Base-by-base conservation (phyloP, 2,329 filamentous ascomycete species). In the Neofusicoccum cordaticola region DNA sequence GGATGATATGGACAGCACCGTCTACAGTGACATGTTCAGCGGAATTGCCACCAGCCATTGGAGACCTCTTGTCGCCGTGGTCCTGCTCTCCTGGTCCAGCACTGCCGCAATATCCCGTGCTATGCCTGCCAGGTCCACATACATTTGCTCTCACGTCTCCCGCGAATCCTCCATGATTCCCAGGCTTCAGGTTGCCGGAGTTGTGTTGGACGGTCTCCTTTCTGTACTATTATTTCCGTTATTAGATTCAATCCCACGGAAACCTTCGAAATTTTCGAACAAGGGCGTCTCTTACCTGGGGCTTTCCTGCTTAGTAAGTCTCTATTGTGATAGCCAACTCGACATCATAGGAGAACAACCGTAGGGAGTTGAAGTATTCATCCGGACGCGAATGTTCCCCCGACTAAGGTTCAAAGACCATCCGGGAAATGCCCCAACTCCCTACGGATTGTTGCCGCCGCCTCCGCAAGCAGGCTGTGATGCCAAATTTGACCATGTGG, bases 131-230 rank as follows among this genome's bases (percentile, higher is more conserved):
- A 22, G 4, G 12, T 63, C 62, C 9, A 57, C 62, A 6, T 63
- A 63, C 22, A 63, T 63, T 37, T 63, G 62, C 27, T 35, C 62
- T 15, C 37, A 42, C 2, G 19, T 27, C 22, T 63, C 42, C 11
- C 47, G 44, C 11, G 37, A 63, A 41, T 63, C 71, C 2, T 66
- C 69, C 42, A 62, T 69, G 52, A 68, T 76, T 45, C 71, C 73
- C 47, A 71, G 70, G 9, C 68, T 77, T 37, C 73, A 75, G 63
- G 71, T 73, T 35, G 60, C 72, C 17, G 70, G 67, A 50, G 74
- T 76, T 42, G 27, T 72, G 17, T 35, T 75, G 42, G 74, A 77
- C 52, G 71, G 72, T 50, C 19, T 72, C 73, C 57, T 41, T 72
- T 4, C 51, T 72, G 19, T 73, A 72, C 63, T 70, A 67, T 34